These are phyloP conservation scores for Agaricus bisporus DNA, from an alignment of 768 basidiomycete genomes.

Conservation along the genomic window DNA sequence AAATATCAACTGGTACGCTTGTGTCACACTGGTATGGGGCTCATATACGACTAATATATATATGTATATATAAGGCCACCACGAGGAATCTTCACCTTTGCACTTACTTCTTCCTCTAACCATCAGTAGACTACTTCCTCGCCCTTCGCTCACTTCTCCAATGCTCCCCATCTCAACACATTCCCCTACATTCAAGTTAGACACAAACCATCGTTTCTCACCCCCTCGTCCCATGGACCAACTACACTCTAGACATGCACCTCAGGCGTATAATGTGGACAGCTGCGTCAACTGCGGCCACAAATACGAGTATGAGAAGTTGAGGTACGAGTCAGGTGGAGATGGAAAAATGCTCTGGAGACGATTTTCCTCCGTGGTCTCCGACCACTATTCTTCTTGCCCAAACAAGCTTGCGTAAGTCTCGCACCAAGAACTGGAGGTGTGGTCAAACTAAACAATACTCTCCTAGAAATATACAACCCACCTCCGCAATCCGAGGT, in stretches of 20 bases:
- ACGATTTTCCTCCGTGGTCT: not conserved
- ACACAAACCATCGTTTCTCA: not conserved
- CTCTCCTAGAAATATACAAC: not conserved
- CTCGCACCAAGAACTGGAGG: not conserved
- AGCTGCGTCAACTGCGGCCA: conserved; percentile 5
- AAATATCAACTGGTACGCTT: not conserved
- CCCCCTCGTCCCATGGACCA: not conserved
- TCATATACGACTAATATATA: conserved; percentile 2
- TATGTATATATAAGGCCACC: conserved; percentile 6
- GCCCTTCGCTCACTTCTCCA: not conserved
- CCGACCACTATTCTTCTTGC: conserved; percentile 6
- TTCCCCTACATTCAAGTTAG: not conserved
- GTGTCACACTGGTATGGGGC: conserved; percentile 1
- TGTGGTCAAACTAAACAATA: not conserved
- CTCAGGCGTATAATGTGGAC: not conserved
- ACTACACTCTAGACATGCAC: not conserved
- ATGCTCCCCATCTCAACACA: not conserved
- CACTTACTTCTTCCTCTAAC: conserved; percentile 7
- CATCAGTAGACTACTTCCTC: not conserved
- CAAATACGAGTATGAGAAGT: not conserved
- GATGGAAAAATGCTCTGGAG: conserved; percentile 4
- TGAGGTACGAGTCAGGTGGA: not conserved
- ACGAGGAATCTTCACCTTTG: conserved; percentile 6
- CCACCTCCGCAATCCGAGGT: conserved; percentile 7
- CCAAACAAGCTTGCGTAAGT: conserved; percentile 4